Evolutionary conservation across 495 filamentous ascomycete species (phyloP).

Genomic region (Podospora comata): DNA sequence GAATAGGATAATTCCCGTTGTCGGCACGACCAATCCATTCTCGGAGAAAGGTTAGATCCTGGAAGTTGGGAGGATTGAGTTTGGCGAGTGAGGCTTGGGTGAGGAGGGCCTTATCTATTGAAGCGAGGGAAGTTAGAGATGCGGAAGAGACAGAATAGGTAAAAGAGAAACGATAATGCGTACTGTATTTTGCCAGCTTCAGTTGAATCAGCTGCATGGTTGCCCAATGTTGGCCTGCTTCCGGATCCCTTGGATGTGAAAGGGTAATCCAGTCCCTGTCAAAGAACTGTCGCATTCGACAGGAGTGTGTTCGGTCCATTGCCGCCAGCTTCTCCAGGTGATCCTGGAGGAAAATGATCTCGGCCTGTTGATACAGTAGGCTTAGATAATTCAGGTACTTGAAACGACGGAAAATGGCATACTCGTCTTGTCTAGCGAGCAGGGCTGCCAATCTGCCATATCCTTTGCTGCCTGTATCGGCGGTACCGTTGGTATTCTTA

Average conservation of each 20-base stretch:
- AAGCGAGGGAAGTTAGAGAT: background rate
- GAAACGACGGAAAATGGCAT: conserved; percentile 4
- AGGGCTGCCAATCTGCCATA: background rate
- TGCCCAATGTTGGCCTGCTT: conserved; percentile 1
- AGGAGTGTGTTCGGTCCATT: background rate
- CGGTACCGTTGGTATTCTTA: background rate
- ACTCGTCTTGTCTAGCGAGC: background rate
- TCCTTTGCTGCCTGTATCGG: background rate
- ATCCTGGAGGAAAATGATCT: background rate
- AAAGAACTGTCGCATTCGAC: background rate
- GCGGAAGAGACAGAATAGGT: background rate
- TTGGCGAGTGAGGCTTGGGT: background rate
- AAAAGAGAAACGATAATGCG: background rate
- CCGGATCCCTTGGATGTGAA: background rate
- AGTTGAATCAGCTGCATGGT: background rate
- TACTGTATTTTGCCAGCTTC: background rate
- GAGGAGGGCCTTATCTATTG: background rate
- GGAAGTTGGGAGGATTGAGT: background rate
- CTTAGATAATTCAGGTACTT: background rate
- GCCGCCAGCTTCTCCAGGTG: background rate
- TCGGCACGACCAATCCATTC: background rate
- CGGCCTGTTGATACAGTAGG: background rate
- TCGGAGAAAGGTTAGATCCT: background rate
- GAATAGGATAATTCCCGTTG: background rate
- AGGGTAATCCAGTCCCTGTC: background rate